Conservation (phyloP, 331 rosid genomes). For the Quercus tomentella region DNA sequence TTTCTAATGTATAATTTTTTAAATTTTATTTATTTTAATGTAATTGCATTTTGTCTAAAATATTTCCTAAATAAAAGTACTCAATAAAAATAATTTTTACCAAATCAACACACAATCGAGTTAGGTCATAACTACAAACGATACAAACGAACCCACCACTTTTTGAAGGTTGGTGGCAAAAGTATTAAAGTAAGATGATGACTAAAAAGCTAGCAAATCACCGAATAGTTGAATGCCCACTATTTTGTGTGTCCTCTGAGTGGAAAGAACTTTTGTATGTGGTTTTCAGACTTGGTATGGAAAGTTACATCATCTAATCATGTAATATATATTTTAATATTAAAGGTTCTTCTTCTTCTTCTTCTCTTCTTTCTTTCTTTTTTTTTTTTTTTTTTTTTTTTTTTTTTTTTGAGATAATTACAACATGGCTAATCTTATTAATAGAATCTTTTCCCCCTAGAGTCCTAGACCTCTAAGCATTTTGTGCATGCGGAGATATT, state of each 20-base stretch:
- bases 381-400: too few relatives aligned
- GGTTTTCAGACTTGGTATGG: slow-evolving; percentile 6
- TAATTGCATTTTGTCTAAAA: too few relatives aligned
- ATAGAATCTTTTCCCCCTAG: accelerated
- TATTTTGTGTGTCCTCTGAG: not conserved
- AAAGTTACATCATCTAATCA: slow-evolving; percentile 8
- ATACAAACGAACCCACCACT: not conserved
- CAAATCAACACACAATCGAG: not conserved
- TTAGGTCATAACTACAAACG: not conserved
- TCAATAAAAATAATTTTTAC: too few relatives aligned
- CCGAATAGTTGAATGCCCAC: slow-evolving; percentile 20
- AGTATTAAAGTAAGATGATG: slow-evolving; percentile 13
- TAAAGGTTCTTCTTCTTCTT: too few relatives aligned
- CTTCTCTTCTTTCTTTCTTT: too few relatives aligned
- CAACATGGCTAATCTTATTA: too few relatives aligned
- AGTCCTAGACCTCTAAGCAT: too few relatives aligned
- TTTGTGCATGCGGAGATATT: accelerated
- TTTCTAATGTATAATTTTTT: too few relatives aligned
- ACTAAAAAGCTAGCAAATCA: slow-evolving; percentile 23
- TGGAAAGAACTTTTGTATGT: not conserved
- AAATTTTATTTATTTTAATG: too few relatives aligned
- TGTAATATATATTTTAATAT: not conserved
- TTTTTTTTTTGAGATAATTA: too few relatives aligned
- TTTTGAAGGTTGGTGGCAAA: slow-evolving; percentile 1
- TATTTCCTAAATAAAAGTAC: too few relatives aligned